These are phyloP conservation scores for Stramenopiles sp. DNA, from an alignment of 352 stramenopile genomes.

Conservation along the genomic window DNA sequence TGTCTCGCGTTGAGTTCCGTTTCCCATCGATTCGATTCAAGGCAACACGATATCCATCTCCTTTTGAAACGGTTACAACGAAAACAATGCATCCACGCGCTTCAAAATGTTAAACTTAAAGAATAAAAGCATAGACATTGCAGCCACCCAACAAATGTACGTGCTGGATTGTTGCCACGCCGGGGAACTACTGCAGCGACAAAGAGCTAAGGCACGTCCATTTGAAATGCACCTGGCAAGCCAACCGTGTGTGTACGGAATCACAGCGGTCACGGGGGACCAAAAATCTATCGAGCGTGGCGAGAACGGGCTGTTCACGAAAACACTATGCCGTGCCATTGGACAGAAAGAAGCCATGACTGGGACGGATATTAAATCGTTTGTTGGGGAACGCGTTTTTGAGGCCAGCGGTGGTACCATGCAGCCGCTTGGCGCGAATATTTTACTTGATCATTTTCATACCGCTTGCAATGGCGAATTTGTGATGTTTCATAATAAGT, in stretches of 20 bases:
- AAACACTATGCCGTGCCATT: neutral
- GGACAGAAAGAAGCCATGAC: neutral
- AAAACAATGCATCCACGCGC: neutral
- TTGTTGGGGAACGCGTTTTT: neutral
- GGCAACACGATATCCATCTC: neutral
- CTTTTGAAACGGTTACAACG: neutral
- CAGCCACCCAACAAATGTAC: neutral
- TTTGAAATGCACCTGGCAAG: neutral
- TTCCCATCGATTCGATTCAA: neutral
- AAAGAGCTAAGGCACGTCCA: neutral
- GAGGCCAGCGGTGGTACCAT: neutral
- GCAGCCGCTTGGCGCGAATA: neutral
- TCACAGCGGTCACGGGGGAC: neutral
- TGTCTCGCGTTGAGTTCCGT: neutral
- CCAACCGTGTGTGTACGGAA: neutral
- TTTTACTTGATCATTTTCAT: neutral
- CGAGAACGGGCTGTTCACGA: neutral
- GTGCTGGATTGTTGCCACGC: neutral
- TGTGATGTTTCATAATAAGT: neutral
- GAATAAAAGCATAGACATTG: neutral
- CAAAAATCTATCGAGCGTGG: neutral
- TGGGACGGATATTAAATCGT: neutral
- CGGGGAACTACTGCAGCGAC: neutral
- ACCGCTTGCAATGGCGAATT: neutral
- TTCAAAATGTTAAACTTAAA: neutral